Evolutionary conservation across 108 stramenopile species (phyloP).

Genomic region (Pseudonitzschia multistriata): DNA sequence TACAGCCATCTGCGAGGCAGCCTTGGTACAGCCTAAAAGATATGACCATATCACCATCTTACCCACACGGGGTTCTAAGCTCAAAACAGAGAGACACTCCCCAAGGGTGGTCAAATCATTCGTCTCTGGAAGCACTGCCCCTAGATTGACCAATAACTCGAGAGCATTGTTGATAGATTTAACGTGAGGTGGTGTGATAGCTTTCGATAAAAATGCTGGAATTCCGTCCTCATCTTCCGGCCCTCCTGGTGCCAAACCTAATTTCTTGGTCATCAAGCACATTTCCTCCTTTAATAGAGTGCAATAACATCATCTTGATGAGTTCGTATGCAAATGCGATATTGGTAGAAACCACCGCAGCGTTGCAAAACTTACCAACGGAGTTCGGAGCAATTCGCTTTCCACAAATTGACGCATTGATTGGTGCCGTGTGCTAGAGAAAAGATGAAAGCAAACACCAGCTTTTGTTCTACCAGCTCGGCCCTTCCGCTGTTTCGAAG

Average conservation of each 20-base stretch:
- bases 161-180: constrained; percentile 61
- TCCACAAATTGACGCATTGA: constrained; percentile 66
- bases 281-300: constrained; percentile 48
- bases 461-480: constrained; percentile 73
- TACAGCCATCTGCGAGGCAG: constrained; percentile 62
- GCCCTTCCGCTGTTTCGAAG: constrained; percentile 85
- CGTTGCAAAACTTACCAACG: constrained; percentile 27
- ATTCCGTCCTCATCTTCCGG: constrained; percentile 67
- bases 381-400: constrained; percentile 72
- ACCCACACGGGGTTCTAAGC: constrained; percentile 65
- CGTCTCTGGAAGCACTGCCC: constrained; percentile 71
- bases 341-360: not conserved
- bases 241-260: constrained; percentile 63
- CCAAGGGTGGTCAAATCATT: constrained; percentile 75
- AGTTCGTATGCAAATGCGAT: not conserved
- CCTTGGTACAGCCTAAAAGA: constrained; percentile 57
- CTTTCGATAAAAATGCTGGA: constrained; percentile 64
- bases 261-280: constrained; percentile 63
- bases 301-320: not conserved
- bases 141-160: constrained; percentile 68
- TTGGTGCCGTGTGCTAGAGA: constrained; percentile 55
- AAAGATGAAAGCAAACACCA: constrained; percentile 80
- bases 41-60: constrained; percentile 77
- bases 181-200: constrained; percentile 71
- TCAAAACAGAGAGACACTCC: constrained; percentile 55